These are phyloP conservation scores for Bombardia bombarda DNA, from an alignment of 495 filamentous ascomycete species.

Conservation along the genomic window DNA sequence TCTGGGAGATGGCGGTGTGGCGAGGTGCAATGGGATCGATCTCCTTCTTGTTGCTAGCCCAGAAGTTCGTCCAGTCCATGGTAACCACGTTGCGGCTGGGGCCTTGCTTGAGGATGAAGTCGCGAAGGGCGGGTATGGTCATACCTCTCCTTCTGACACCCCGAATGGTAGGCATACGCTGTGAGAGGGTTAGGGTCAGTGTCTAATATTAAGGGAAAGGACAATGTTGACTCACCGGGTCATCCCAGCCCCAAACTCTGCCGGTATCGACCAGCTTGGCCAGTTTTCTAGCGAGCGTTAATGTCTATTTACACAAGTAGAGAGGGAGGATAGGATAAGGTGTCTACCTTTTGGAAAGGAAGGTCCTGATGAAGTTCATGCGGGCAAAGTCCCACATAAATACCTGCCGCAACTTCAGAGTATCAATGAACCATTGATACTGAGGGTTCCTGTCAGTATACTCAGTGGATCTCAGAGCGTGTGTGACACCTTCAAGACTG, in stretches of 20 bases:
- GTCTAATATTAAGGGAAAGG: too few species aligned
- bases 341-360: slow-evolving; percentile 74
- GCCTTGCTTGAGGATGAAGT: slow-evolving; percentile 90
- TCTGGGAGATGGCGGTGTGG: slow-evolving; percentile 69
- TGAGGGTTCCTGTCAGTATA: slow-evolving; percentile 96
- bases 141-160: slow-evolving; percentile 84
- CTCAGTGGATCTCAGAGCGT: slow-evolving; percentile 91
- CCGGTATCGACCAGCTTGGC: slow-evolving; percentile 86
- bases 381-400: slow-evolving; percentile 97
- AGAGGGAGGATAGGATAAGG: too few species aligned
- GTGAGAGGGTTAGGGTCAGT: slow-evolving; percentile 34
- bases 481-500: slow-evolving; percentile 84
- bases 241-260: slow-evolving; percentile 60
- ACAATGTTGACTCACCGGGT: too few species aligned
- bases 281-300: too few species aligned
- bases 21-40: slow-evolving; percentile 84
- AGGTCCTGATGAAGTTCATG: slow-evolving; percentile 87
- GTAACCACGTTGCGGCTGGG: slow-evolving; percentile 82
- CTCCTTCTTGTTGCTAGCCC: slow-evolving; percentile 92
- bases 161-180: slow-evolving; percentile 83
- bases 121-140: slow-evolving; percentile 79
- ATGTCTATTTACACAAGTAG: too few species aligned
- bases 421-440: slow-evolving; percentile 92
- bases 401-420: slow-evolving; percentile 76
- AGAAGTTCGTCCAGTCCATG: slow-evolving; percentile 86